A percentile compares a stretch with the other conserved stretches of the same genome.
These are phyloP conservation scores for Eruca vesicaria DNA, from an alignment of 441 rosid species.

Conservation along the genomic window DNA sequence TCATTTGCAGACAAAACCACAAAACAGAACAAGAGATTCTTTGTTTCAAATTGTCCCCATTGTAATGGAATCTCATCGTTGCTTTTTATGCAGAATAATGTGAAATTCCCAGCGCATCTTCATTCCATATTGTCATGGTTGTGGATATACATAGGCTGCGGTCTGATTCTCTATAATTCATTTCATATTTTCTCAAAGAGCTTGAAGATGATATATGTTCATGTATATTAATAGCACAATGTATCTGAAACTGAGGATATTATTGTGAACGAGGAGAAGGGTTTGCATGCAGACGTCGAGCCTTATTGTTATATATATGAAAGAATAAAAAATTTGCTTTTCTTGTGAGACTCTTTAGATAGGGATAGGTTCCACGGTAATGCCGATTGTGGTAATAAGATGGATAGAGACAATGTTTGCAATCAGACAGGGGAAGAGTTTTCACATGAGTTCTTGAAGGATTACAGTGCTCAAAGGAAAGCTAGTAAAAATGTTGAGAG, in stretches of 20 bases:
- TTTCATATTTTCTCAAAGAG: not conserved
- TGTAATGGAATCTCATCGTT: constrained; percentile 3
- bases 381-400: not conserved
- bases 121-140: not conserved
- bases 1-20: not conserved
- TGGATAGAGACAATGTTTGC: not conserved
- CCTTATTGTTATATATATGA: not conserved
- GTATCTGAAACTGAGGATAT: not conserved
- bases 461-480: not conserved
- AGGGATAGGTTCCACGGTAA: not conserved
- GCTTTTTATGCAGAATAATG: not conserved
- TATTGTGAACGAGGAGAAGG: not conserved
- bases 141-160: not conserved
- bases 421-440: not conserved
- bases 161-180: not conserved
- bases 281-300: not conserved
- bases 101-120: not conserved
- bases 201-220: not conserved
- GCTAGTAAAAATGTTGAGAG: not conserved
- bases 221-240: not conserved
- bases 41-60: not conserved
- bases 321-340: not conserved
- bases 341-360: not conserved
- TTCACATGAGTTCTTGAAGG: not conserved
- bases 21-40: not conserved